Evolutionary conservation across 2,329 filamentous ascomycete genomes (phyloP).

Genomic region (Colletotrichum karsti): DNA sequence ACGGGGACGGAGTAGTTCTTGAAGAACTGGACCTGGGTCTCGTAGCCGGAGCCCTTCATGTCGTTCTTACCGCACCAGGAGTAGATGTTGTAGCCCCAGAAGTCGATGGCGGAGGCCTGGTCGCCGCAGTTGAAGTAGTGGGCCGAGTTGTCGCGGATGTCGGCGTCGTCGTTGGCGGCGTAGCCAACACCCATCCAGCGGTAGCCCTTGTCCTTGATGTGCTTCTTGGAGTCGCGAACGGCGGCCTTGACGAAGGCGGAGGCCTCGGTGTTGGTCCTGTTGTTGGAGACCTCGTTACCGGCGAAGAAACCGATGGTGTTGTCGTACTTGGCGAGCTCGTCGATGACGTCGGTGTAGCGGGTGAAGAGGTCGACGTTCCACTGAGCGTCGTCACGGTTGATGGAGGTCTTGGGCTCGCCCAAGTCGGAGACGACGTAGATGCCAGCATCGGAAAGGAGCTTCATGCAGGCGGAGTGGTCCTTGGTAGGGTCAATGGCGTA

Average conservation of each 20-base stretch:
- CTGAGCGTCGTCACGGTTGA: constrained; percentile 80
- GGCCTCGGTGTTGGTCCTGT: constrained; percentile 85
- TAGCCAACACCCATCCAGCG: constrained; percentile 91
- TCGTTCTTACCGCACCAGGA: constrained; percentile 94
- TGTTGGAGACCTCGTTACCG: constrained; percentile 96
- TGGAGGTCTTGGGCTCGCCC: constrained; percentile 81
- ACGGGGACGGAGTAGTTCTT: constrained; percentile 88
- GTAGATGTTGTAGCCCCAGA: constrained; percentile 99
- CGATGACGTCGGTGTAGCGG: constrained; percentile 86
- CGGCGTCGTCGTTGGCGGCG: constrained; percentile 90
- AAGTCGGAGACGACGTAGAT: constrained; percentile 97
- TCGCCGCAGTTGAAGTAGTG: constrained; percentile 95
- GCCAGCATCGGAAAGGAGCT: constrained; percentile 79
- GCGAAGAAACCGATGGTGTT: constrained; percentile 98
- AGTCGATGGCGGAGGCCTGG: constrained; percentile 77
- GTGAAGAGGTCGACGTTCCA: constrained; percentile 84
- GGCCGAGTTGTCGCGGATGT: constrained; percentile 83
- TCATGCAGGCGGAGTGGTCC: constrained; percentile 88
- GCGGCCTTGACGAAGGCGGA: constrained; percentile 98
- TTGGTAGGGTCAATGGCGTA: constrained; percentile 87
- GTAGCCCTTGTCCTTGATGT: constrained; percentile 84
- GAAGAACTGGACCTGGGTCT: constrained; percentile 87
- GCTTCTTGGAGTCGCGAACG: constrained; percentile 93
- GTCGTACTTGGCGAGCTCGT: constrained; percentile 81
- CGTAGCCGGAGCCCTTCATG: constrained; percentile 81